Conservation (phyloP, 208 protist species). For the Acanthamoeba sp. region DNA sequence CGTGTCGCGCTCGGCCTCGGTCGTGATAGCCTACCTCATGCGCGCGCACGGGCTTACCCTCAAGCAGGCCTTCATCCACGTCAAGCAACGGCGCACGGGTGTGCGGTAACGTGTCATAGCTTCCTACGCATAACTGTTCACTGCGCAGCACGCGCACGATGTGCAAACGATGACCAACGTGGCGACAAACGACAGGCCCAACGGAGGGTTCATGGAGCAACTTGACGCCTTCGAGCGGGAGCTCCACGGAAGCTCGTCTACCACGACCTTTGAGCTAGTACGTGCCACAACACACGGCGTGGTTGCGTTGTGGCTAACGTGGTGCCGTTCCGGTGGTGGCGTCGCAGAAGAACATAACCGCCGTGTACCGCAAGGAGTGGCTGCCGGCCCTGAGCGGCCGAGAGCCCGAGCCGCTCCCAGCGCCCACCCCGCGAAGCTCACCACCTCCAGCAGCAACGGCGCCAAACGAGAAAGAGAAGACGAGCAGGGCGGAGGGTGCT, state of each 20-base stretch:
- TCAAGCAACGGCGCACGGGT: background rate
- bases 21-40: conserved; percentile 85
- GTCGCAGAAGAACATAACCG: background rate
- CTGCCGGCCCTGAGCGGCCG: background rate
- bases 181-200: background rate
- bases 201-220: conserved; percentile 21
- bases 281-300: background rate
- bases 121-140: no score
- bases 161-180: no score
- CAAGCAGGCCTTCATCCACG: conserved; percentile 45
- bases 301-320: background rate
- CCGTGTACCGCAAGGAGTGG: background rate
- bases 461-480: no score
- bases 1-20: conserved; percentile 75
- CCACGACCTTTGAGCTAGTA: background rate
- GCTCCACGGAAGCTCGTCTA: background rate
- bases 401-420: background rate
- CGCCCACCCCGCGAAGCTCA: no score
- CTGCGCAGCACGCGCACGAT: no score
- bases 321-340: background rate
- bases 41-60: conserved; percentile 29
- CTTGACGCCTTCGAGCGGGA: background rate
- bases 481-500: no score
- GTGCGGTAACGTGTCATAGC: conserved; percentile 7
- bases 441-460: no score